phyloP scores from a whole-genome alignment of 2,329 filamentous ascomycete species.

The Cercospora beticola region DNA sequence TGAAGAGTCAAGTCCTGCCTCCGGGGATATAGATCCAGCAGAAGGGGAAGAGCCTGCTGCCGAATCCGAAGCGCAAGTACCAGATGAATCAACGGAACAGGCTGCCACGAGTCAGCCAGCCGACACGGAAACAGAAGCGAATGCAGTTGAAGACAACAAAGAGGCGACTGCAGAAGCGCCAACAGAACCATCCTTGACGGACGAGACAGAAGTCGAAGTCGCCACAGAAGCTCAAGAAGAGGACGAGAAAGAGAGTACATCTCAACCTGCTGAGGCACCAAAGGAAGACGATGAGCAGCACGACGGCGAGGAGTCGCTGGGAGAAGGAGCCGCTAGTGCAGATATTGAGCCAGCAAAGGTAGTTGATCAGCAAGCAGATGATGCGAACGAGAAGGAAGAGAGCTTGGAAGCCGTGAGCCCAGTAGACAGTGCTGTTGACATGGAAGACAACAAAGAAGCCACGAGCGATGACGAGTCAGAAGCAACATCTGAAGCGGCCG shows the following conservation, averaged over 20 bases:
- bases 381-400: neutral
- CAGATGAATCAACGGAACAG: neutral
- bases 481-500: neutral
- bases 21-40: neutral
- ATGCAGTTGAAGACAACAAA: neutral
- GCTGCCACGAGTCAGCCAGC: neutral
- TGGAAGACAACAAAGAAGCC: neutral
- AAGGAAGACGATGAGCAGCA: neutral
- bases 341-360: neutral
- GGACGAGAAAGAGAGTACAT: neutral
- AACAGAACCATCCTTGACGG: neutral
- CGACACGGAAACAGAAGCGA: neutral
- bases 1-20: neutral
- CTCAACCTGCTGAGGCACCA: neutral
- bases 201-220: neutral
- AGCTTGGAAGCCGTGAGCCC: neutral
- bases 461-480: neutral
- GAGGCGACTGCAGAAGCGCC: neutral
- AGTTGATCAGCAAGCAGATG: neutral
- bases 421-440: constrained; percentile 7
- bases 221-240: neutral
- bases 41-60: neutral
- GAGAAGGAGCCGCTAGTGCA: neutral
- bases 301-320: neutral
- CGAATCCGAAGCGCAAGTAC: neutral